Conservation (phyloP, 208 protist genomes). For the Leptomonas seymouri region DNA sequence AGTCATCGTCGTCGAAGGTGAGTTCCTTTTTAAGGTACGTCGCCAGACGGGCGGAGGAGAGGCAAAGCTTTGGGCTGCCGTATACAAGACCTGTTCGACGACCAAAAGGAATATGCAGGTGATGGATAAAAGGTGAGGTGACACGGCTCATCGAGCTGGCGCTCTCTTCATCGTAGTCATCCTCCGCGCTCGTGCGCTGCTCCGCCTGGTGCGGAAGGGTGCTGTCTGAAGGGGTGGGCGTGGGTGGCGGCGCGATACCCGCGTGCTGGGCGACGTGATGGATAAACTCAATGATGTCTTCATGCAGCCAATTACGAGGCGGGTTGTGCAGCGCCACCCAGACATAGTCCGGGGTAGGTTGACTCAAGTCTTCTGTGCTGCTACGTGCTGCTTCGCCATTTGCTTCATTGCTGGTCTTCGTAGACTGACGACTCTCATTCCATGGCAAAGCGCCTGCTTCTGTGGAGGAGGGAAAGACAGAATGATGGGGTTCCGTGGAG, state of each 20-base stretch:
- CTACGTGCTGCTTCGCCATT: too few species aligned
- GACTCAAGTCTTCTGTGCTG: not conserved
- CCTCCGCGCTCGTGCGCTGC: slow-evolving; percentile 14
- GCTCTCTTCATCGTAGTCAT: slow-evolving; percentile 29
- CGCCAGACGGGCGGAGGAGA: slow-evolving; percentile 61
- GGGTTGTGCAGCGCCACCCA: slow-evolving; percentile 74
- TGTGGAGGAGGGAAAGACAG: not conserved
- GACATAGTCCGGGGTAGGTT: not conserved
- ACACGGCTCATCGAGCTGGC: slow-evolving; percentile 39
- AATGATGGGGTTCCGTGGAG: not conserved
- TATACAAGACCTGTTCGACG: slow-evolving; percentile 85
- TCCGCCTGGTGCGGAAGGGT: not conserved
- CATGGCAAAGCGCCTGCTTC: not conserved
- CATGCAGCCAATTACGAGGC: slow-evolving; percentile 82
- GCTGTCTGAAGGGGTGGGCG: not conserved
- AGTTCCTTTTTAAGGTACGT: slow-evolving; percentile 58
- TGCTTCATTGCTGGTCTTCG: too few species aligned
- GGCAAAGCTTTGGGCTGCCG: slow-evolving; percentile 56
- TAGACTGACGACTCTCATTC: not conserved
- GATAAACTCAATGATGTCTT: slow-evolving; percentile 85
- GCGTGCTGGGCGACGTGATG: slow-evolving; percentile 71
- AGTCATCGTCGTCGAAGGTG: slow-evolving; percentile 74
- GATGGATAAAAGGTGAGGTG: slow-evolving; percentile 66
- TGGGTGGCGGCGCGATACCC: slow-evolving; percentile 44
- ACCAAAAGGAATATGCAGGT: slow-evolving; percentile 77